These are phyloP conservation scores for Penicillium aurantiogriseum DNA, from an alignment of 2,329 filamentous ascomycete species.

Conservation along the genomic window DNA sequence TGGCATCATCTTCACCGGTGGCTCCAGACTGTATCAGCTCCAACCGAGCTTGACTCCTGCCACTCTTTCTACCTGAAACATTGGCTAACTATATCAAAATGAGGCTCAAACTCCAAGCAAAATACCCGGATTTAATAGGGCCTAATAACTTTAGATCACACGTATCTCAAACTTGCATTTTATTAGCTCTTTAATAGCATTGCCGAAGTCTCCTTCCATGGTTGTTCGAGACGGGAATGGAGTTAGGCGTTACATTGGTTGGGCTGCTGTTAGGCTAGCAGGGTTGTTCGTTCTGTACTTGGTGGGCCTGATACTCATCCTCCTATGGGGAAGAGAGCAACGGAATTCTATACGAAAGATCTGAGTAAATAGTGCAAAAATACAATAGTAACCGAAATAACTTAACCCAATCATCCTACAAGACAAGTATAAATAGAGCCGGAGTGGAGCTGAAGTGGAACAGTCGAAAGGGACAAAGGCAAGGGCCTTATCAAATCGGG, in stretches of 20 bases:
- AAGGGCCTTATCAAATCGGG: constrained; percentile 1
- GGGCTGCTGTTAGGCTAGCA: neutral
- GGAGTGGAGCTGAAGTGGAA: constrained; percentile 3
- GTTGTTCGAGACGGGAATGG: neutral
- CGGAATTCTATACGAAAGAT: neutral
- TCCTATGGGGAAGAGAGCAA: neutral
- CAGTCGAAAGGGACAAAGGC: neutral
- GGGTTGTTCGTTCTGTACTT: neutral
- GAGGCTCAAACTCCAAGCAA: neutral
- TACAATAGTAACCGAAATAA: neutral
- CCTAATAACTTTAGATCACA: neutral
- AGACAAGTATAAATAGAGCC: neutral
- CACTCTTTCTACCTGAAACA: neutral
- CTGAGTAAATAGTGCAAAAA: neutral
- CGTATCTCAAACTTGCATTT: neutral
- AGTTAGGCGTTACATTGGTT: neutral
- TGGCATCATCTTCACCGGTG: neutral
- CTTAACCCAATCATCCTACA: neutral
- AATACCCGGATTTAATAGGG: neutral
- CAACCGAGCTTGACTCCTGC: neutral
- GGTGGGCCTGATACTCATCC: neutral
- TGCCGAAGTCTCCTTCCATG: neutral
- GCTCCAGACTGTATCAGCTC: neutral
- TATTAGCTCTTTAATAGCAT: neutral
- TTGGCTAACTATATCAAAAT: neutral